Evolutionary conservation across 2,329 filamentous ascomycete species (phyloP).

Genomic region (Epichloe brachyelytri): DNA sequence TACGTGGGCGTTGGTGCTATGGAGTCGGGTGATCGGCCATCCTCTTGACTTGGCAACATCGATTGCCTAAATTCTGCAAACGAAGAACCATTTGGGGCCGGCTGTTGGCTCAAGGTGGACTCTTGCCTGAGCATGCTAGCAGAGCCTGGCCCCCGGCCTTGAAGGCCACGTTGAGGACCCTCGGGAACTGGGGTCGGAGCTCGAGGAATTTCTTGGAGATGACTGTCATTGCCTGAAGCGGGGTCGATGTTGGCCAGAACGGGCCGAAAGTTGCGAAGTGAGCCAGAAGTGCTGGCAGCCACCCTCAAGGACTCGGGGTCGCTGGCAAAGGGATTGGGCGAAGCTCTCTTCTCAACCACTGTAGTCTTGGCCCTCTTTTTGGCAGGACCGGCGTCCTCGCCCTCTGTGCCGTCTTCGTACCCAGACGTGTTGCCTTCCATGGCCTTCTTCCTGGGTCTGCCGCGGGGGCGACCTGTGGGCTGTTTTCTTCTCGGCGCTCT

Average conservation of each 20-base stretch:
- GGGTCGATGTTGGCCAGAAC: slow-evolving; percentile 39
- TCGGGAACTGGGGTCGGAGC: slow-evolving; percentile 65
- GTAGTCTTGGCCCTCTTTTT: slow-evolving; percentile 70
- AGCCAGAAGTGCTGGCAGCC: slow-evolving; percentile 82
- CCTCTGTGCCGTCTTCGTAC: slow-evolving; percentile 54
- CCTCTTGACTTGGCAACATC: slow-evolving; percentile 33
- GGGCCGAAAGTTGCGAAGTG: slow-evolving; percentile 72
- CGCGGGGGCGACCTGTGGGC: slow-evolving; percentile 42
- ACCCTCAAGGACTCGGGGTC: slow-evolving; percentile 72
- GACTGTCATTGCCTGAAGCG: slow-evolving; percentile 24
- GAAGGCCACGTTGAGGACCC: slow-evolving; percentile 14
- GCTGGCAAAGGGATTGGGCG: slow-evolving; percentile 57
- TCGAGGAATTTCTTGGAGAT: slow-evolving; percentile 60
- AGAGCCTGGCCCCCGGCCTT: slow-evolving; percentile 19
- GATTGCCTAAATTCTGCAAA: slow-evolving; percentile 26
- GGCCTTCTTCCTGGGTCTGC: slow-evolving; percentile 41
- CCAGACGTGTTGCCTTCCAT: slow-evolving; percentile 57
- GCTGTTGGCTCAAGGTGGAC: slow-evolving; percentile 43
- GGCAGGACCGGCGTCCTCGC: slow-evolving; percentile 36
- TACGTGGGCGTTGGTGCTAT: slow-evolving; percentile 37
- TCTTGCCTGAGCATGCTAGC: slow-evolving; percentile 39
- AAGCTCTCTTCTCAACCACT: slow-evolving; percentile 51
- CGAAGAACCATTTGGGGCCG: slow-evolving; percentile 34
- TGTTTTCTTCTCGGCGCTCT: slow-evolving; percentile 24
- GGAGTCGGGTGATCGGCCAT: slow-evolving; percentile 42